Evolutionary conservation across 108 stramenopile genomes (phyloP).

Genomic region (Nitzschia sp.): DNA sequence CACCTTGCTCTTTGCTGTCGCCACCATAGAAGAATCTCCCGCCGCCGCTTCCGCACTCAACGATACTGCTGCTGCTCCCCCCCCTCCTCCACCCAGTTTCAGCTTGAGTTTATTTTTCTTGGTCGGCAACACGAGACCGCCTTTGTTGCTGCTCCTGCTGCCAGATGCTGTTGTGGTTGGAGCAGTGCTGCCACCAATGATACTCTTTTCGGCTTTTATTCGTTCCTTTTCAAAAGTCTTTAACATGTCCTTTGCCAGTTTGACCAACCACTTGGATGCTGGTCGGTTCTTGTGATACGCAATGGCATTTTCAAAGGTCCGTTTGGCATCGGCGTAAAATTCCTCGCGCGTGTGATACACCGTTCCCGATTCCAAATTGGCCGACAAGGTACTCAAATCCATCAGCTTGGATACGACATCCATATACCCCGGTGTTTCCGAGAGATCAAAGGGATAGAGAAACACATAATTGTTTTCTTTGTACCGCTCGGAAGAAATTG

Average conservation of each 20-base stretch:
- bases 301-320: slow-evolving; percentile 73
- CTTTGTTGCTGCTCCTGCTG: background rate
- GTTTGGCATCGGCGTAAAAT: slow-evolving; percentile 45
- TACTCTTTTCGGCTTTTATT: slow-evolving; percentile 49
- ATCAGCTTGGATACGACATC: slow-evolving; percentile 55
- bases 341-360: slow-evolving; percentile 42
- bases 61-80: slow-evolving; percentile 1
- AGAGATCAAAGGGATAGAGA: slow-evolving; percentile 66
- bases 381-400: slow-evolving; percentile 64
- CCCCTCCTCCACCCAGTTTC: slow-evolving; percentile 19
- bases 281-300: slow-evolving; percentile 51
- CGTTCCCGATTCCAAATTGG: slow-evolving; percentile 59
- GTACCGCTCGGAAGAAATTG: slow-evolving; percentile 48
- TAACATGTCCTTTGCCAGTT: slow-evolving; percentile 65
- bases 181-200: background rate
- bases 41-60: background rate
- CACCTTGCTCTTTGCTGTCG: slow-evolving; percentile 13
- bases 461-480: slow-evolving; percentile 69
- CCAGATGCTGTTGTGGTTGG: background rate
- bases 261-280: slow-evolving; percentile 62
- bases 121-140: slow-evolving; percentile 8
- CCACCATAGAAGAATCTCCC: background rate
- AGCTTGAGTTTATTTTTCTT: slow-evolving; percentile 26
- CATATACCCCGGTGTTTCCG: slow-evolving; percentile 60
- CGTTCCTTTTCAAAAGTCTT: slow-evolving; percentile 56